A percentile compares a stretch with the other conserved stretches of the same genome.
Evolutionary conservation across 129 eudicot genomes (phyloP).

Genomic region (Flaveria sonorensis): DNA sequence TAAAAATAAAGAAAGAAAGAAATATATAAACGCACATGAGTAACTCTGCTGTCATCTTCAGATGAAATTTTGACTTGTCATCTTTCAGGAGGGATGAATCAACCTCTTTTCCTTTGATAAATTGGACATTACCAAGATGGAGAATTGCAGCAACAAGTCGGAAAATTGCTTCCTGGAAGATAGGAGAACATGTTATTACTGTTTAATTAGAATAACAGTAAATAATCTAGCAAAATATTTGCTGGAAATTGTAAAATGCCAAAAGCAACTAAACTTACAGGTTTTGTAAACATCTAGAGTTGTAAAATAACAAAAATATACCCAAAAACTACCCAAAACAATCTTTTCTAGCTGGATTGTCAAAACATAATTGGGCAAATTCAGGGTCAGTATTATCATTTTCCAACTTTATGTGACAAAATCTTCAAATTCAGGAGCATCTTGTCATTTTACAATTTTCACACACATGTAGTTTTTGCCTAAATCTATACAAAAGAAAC

Average conservation of each 20-base stretch:
- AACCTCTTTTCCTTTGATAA: slow-evolving; percentile 77
- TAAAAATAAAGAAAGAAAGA: neutral
- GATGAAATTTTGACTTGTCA: slow-evolving; percentile 82
- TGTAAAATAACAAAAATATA: neutral
- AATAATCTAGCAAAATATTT: neutral
- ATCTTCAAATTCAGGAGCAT: neutral
- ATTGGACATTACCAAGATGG: slow-evolving; percentile 91
- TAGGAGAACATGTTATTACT: slow-evolving; percentile 29
- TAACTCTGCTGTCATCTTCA: slow-evolving; percentile 79
- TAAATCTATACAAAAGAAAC: too few species aligned
- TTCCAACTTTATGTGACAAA: neutral
- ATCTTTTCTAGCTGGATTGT: too few species aligned
- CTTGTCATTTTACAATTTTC: neutral
- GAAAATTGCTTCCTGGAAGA: slow-evolving; percentile 90
- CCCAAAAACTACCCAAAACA: neutral
- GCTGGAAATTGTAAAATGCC: neutral
- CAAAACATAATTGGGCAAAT: neutral
- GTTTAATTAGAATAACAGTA: slow-evolving; percentile 11
- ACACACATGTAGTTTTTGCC: neutral
- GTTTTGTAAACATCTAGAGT: neutral
- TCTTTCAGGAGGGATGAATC: slow-evolving; percentile 92
- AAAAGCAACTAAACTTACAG: neutral
- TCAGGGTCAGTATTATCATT: neutral
- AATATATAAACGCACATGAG: slow-evolving; percentile 55
- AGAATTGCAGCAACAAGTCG: slow-evolving; percentile 94